Conservation (phyloP, 176 grass and related monocot genomes). For the Bromus sterilis region DNA sequence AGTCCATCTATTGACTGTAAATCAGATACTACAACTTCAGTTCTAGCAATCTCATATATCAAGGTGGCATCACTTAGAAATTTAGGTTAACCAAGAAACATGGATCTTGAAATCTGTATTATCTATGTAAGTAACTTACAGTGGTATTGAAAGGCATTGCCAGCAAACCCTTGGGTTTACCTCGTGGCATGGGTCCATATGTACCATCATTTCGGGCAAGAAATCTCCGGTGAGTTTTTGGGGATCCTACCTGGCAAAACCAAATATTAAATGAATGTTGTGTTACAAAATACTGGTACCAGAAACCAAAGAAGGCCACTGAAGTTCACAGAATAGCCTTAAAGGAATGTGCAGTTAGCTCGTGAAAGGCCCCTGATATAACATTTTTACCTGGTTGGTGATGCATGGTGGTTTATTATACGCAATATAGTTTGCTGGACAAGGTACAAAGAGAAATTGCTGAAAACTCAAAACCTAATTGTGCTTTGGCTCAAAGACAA, state of each 20-base stretch:
- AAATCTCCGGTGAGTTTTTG: conserved; percentile 90
- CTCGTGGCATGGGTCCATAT: conserved; percentile 89
- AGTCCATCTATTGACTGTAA: conserved; percentile 87
- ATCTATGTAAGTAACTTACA: conserved; percentile 40
- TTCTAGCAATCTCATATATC: not conserved
- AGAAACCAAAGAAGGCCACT: not conserved
- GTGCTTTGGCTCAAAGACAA: not conserved
- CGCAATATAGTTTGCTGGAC: not conserved
- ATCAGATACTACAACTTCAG: not conserved
- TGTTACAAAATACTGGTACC: not conserved
- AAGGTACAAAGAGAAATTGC: not conserved
- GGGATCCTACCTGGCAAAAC: conserved; percentile 76
- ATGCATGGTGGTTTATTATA: not conserved
- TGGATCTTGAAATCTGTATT: not conserved
- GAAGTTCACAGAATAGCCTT: not conserved
- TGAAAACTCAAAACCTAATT: not conserved
- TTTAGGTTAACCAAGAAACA: not conserved
- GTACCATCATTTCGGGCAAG: conserved; percentile 84
- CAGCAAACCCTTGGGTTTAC: conserved; percentile 77
- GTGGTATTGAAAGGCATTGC: conserved; percentile 98
- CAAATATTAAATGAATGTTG: not conserved
- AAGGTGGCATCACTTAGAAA: not conserved
- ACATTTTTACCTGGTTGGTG: not conserved
- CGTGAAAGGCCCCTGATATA: not conserved
- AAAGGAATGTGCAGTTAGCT: not conserved